These are phyloP conservation scores for Blastobotrys muscicola DNA, from an alignment of 805 yeast genomes.

Conservation along the genomic window DNA sequence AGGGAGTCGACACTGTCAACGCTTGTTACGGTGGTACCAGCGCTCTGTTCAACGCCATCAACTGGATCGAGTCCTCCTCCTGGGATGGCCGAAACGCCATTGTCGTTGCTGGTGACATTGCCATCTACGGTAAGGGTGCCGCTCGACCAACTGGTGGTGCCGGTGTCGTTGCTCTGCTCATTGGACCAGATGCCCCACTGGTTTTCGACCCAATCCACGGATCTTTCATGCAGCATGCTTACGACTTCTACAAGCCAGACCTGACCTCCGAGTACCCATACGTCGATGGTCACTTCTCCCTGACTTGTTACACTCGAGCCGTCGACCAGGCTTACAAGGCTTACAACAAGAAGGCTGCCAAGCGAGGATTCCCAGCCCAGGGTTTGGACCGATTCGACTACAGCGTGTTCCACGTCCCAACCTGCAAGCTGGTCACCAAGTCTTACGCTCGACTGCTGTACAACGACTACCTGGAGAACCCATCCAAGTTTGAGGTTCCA, in stretches of 20 bases:
- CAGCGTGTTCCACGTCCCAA: constrained; percentile 96
- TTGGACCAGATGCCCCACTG: constrained; percentile 97
- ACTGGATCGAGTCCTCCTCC: constrained; percentile 91
- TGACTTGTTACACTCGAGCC: constrained; percentile 89
- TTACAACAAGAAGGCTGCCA: constrained; percentile 68
- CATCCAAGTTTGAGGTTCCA: constrained; percentile 49
- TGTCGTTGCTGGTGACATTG: constrained; percentile 96
- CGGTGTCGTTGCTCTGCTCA: constrained; percentile 87
- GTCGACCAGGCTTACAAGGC: constrained; percentile 76
- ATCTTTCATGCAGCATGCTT: constrained; percentile 90
- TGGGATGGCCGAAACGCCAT: constrained; percentile 99
- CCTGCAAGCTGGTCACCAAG: constrained; percentile 89
- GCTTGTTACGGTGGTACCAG: constrained; percentile 99
- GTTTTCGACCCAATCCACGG: constrained; percentile 87
- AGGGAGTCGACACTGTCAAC: constrained; percentile 91
- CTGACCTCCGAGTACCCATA: constrained; percentile 93
- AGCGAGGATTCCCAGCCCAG: constrained; percentile 40
- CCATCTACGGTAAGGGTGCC: constrained; percentile 91
- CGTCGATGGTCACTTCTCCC: constrained; percentile 94
- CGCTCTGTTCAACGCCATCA: constrained; percentile 85
- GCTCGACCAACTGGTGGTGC: constrained; percentile 99
- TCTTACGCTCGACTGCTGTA: constrained; percentile 86
- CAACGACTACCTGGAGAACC: constrained; percentile 74
- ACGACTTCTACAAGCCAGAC: constrained; percentile 97
- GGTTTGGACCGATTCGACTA: constrained; percentile 67